Percentiles rank a stretch among this genome's conserved stretches.
Evolutionary conservation across 1,284 basidiomycete genomes (phyloP).

Genomic region (Heterobasidion irregulare): DNA sequence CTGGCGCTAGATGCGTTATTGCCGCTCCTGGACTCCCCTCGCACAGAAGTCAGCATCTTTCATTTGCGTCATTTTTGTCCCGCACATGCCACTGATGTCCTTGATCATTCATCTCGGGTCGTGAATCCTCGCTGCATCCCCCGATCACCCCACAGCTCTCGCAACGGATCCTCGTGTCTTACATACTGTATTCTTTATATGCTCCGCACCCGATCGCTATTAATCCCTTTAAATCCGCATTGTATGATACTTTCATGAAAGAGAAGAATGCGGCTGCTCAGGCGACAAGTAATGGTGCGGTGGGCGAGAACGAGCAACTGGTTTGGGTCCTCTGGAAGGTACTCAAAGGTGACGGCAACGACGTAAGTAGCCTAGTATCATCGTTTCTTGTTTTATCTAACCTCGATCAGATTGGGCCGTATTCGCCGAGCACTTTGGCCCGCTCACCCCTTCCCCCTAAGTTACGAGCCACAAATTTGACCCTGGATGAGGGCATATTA

Average conservation of each 20-base stretch:
- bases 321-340: slow-evolving; percentile 82
- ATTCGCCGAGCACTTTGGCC: slow-evolving; percentile 63
- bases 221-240: slow-evolving; percentile 68
- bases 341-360: slow-evolving; percentile 67
- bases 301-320: slow-evolving; percentile 61
- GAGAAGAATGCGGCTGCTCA: slow-evolving; percentile 53
- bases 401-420: slow-evolving; percentile 55
- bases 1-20: slow-evolving; percentile 69
- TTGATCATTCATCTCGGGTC: neutral
- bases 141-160: slow-evolving; percentile 38
- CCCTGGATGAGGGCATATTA: slow-evolving; percentile 52
- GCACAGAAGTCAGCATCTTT: slow-evolving; percentile 39
- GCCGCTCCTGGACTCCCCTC: slow-evolving; percentile 51
- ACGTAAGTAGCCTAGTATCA: slow-evolving; percentile 37
- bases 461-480: slow-evolving; percentile 58
- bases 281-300: slow-evolving; percentile 39
- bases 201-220: slow-evolving; percentile 65
- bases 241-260: slow-evolving; percentile 53
- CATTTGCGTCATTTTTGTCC: neutral
- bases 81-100: neutral
- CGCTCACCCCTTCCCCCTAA: slow-evolving; percentile 62
- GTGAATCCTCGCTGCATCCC: neutral
- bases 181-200: slow-evolving; percentile 69
- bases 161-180: slow-evolving; percentile 65
- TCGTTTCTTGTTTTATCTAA: slow-evolving; percentile 1